A percentile compares a stretch with the other conserved stretches of the same genome.
These are phyloP conservation scores for Triadica sebifera DNA, from an alignment of 345 rosid species.

Conservation along the genomic window DNA sequence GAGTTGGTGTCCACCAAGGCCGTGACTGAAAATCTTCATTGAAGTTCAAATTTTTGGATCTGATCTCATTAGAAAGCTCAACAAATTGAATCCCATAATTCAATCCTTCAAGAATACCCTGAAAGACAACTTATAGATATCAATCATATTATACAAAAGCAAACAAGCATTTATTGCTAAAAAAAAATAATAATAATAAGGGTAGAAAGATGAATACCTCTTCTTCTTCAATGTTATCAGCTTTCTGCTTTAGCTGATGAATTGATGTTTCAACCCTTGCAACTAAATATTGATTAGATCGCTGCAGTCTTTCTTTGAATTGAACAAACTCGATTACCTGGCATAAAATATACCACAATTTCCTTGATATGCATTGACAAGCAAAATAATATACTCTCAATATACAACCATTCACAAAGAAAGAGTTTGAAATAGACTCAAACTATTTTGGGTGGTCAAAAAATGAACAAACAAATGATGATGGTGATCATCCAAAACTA, in stretches of 20 bases:
- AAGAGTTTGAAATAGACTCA: neutral
- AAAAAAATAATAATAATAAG: neutral
- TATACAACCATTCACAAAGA: neutral
- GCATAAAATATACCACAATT: constrained; percentile 23
- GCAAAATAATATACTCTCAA: neutral
- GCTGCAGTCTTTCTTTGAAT: constrained; percentile 82
- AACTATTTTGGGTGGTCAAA: neutral
- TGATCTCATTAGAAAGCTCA: constrained; percentile 80
- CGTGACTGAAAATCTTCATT: constrained; percentile 88
- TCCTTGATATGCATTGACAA: neutral
- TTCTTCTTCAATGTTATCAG: constrained; percentile 67
- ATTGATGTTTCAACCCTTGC: constrained; percentile 69
- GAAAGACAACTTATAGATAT: constrained; percentile 22
- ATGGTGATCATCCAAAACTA: neutral
- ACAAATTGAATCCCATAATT: constrained; percentile 61
- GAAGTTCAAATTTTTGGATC: constrained; percentile 59
- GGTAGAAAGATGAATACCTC: constrained; percentile 43
- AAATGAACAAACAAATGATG: neutral
- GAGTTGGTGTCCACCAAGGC: constrained; percentile 97
- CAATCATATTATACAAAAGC: constrained; percentile 5
- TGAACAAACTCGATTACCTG: constrained; percentile 97
- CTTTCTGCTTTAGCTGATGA: constrained; percentile 75
- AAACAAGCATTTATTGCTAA: neutral
- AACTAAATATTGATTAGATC: constrained; percentile 72
- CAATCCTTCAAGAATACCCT: constrained; percentile 73